phyloP scores from a whole-genome alignment of 192 early-diverging fungal genomes.

The Podila horticola region DNA sequence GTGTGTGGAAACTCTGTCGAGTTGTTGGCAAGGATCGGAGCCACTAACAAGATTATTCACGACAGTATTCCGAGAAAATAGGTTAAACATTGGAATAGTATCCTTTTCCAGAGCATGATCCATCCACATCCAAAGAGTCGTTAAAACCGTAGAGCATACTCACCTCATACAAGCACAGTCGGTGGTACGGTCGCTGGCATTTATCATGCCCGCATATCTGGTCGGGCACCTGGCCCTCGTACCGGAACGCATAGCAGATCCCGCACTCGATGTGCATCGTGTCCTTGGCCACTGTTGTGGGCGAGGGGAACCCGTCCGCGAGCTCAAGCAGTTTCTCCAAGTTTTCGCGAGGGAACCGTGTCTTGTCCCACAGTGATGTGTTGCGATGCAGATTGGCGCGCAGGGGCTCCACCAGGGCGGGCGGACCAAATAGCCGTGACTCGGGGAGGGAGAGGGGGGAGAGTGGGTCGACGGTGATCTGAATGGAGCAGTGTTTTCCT shows the following conservation, averaged over 20 bases:
- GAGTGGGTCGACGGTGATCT: slow-evolving; percentile 32
- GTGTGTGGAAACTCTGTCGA: slow-evolving; percentile 46
- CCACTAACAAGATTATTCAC: slow-evolving; percentile 13
- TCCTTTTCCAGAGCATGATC: neutral
- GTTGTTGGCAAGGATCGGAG: slow-evolving; percentile 32
- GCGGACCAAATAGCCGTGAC: slow-evolving; percentile 32
- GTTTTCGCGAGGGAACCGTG: slow-evolving; percentile 26
- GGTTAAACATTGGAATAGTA: neutral
- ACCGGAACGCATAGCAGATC: slow-evolving; percentile 45
- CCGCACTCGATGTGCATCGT: slow-evolving; percentile 47
- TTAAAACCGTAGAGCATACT: neutral
- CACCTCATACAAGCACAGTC: slow-evolving; percentile 39
- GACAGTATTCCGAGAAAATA: neutral
- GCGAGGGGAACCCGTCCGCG: slow-evolving; percentile 33
- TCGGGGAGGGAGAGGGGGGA: slow-evolving; percentile 24
- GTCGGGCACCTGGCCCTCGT: slow-evolving; percentile 41
- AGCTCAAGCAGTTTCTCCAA: slow-evolving; percentile 30
- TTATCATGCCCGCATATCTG: slow-evolving; percentile 37
- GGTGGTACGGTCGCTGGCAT: slow-evolving; percentile 44
- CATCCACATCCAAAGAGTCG: neutral
- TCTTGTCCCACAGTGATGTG: slow-evolving; percentile 24
- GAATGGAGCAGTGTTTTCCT: slow-evolving; percentile 51
- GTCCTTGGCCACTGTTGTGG: slow-evolving; percentile 23
- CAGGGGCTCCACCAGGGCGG: slow-evolving; percentile 21
- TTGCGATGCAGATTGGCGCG: slow-evolving; percentile 37